Evolutionary conservation across 192 early-diverging fungal species (phyloP).

Genomic region (Backusella morwellensis): DNA sequence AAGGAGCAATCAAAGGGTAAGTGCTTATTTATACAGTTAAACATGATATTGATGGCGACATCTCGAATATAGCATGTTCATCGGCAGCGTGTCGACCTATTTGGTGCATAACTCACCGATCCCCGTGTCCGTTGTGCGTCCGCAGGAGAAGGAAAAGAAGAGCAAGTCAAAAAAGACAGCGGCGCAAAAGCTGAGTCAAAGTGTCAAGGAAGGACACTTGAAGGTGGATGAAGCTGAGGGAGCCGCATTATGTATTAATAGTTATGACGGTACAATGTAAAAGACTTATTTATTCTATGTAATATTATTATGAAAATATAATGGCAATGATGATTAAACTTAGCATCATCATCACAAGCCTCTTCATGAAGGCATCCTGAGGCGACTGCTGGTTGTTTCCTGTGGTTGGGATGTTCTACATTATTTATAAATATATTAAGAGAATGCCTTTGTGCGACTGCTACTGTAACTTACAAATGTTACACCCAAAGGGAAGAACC

Average conservation of each 20-base stretch:
- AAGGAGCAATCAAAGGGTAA: constrained; percentile 51
- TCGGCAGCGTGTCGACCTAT: constrained; percentile 52
- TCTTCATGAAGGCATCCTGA: constrained; percentile 79
- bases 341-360: constrained; percentile 81
- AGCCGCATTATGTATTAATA: constrained; percentile 12
- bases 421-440: neutral
- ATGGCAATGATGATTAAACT: constrained; percentile 76
- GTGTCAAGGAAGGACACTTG: constrained; percentile 32
- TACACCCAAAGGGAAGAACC: constrained; percentile 72
- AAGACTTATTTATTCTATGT: constrained; percentile 18
- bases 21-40: neutral
- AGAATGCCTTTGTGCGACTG: neutral
- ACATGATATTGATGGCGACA: neutral
- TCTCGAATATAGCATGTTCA: constrained; percentile 32
- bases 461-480: constrained; percentile 44
- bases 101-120: constrained; percentile 52
- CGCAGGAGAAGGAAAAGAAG: constrained; percentile 40
- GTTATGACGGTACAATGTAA: constrained; percentile 20
- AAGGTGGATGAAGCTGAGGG: constrained; percentile 37
- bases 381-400: constrained; percentile 38
- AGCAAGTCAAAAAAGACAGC: constrained; percentile 22
- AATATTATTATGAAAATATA: constrained; percentile 58
- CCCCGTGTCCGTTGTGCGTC: constrained; percentile 50
- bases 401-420: constrained; percentile 22
- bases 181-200: constrained; percentile 39